phyloP scores from a whole-genome alignment of 192 early-diverging fungal species.

The Umbelopsis sp. region DNA sequence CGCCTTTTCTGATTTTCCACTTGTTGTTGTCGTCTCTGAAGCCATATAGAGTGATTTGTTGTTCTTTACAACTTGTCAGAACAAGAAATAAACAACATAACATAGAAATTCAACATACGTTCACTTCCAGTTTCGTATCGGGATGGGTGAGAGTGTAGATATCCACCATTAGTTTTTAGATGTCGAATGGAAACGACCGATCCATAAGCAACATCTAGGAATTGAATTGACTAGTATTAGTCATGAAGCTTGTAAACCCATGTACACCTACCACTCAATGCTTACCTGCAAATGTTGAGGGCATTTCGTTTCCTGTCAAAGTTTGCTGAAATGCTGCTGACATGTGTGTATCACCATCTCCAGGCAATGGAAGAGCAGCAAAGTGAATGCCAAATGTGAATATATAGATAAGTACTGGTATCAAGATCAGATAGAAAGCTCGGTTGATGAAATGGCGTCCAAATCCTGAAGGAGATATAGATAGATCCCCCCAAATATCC shows the following conservation, averaged over 20 bases:
- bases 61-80: constrained; percentile 51
- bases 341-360: constrained; percentile 95
- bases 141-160: constrained; percentile 71
- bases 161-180: constrained; percentile 72
- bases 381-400: constrained; percentile 92
- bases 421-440: constrained; percentile 76
- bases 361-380: constrained; percentile 67
- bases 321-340: constrained; percentile 85
- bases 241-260: not conserved
- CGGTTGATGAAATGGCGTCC: constrained; percentile 81
- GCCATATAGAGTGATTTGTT: constrained; percentile 78
- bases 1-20: constrained; percentile 59
- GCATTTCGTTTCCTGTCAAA: constrained; percentile 64
- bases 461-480: constrained; percentile 48
- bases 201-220: constrained; percentile 64
- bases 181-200: constrained; percentile 66
- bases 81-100: constrained; percentile 31
- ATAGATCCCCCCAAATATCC: constrained; percentile 75
- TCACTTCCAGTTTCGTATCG: constrained; percentile 73
- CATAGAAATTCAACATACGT: constrained; percentile 38
- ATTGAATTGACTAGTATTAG: not conserved
- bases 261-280: not conserved
- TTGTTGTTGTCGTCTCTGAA: constrained; percentile 84
- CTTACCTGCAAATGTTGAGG: constrained; percentile 51
- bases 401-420: constrained; percentile 82